Percentiles rank a stretch among this genome's conserved stretches.
Conservation (phyloP, 345 rosid genomes). For the Firmiana major region DNA sequence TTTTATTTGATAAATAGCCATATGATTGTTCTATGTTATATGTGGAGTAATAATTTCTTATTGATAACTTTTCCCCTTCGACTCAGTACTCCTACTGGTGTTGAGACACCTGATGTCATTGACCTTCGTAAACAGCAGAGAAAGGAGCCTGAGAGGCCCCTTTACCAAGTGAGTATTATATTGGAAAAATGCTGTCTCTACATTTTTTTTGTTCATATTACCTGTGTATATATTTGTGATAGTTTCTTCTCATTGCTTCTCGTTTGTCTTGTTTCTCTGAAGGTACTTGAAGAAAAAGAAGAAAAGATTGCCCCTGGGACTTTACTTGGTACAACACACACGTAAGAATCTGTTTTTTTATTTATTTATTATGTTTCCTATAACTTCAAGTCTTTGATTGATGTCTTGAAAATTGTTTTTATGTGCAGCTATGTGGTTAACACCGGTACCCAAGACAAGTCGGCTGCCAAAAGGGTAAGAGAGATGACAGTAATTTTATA, state of each 20-base stretch:
- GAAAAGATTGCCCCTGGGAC: constrained; percentile 85
- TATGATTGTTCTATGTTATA: background rate
- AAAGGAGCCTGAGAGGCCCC: constrained; percentile 94
- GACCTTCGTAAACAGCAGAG: constrained; percentile 99
- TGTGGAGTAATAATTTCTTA: background rate
- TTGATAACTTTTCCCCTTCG: background rate
- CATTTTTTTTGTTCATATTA: background rate
- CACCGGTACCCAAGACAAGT: constrained; percentile 76
- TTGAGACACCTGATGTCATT: constrained; percentile 99
- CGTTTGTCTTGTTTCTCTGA: background rate
- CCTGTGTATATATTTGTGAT: background rate
- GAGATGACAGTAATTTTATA: background rate
- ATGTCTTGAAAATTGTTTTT: background rate
- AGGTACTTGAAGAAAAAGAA: constrained; percentile 91
- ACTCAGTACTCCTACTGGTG: constrained; percentile 95
- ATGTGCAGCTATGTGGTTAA: constrained; percentile 57
- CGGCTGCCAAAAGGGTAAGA: constrained; percentile 88
- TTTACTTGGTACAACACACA: constrained; percentile 86
- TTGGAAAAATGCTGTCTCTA: background rate
- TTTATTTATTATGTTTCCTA: background rate
- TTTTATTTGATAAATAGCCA: background rate
- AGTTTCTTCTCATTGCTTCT: background rate
- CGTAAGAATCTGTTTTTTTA: constrained; percentile 35
- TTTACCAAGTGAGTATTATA: constrained; percentile 64
- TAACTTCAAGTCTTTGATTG: background rate